Evolutionary conservation across 139 green algal genomes (phyloP).

Genomic region (Deuterostichococcus epilithicus): DNA sequence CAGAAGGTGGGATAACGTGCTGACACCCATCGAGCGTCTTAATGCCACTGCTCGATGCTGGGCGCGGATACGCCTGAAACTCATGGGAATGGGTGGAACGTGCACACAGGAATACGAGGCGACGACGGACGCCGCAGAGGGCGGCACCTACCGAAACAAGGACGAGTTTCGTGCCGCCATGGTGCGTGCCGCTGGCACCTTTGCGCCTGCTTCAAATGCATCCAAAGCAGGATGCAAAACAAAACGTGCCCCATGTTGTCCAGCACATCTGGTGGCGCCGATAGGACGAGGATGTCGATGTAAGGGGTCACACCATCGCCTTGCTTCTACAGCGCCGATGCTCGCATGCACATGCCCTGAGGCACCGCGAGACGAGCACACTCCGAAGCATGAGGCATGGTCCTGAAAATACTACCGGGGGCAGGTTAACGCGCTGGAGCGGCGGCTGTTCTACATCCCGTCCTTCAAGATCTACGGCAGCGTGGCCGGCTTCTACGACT

Average conservation of each 20-base stretch:
- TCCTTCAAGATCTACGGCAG: slow-evolving; percentile 98
- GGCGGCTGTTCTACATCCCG: slow-evolving; percentile 94
- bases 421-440: slow-evolving; percentile 79
- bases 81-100: neutral
- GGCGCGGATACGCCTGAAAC: neutral
- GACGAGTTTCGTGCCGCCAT: slow-evolving; percentile 76
- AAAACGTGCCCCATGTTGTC: no score
- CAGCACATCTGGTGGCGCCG: no score
- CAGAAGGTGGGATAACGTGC: slow-evolving; percentile 48
- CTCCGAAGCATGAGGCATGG: neutral
- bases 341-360: no score
- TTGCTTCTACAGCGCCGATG: no score
- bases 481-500: slow-evolving; percentile 97
- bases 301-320: no score
- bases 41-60: neutral
- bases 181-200: slow-evolving; percentile 20
- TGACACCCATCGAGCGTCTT: no score
- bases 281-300: no score
- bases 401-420: neutral
- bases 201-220: neutral
- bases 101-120: slow-evolving; percentile 55
- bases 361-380: neutral
- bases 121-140: slow-evolving; percentile 50
- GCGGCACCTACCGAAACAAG: slow-evolving; percentile 60
- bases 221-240: neutral